Evolutionary conservation across 179 eudicot species (phyloP), one percentile per base, ranked within the genome.

Genomic region (Carnegiea gigantea): DNA sequence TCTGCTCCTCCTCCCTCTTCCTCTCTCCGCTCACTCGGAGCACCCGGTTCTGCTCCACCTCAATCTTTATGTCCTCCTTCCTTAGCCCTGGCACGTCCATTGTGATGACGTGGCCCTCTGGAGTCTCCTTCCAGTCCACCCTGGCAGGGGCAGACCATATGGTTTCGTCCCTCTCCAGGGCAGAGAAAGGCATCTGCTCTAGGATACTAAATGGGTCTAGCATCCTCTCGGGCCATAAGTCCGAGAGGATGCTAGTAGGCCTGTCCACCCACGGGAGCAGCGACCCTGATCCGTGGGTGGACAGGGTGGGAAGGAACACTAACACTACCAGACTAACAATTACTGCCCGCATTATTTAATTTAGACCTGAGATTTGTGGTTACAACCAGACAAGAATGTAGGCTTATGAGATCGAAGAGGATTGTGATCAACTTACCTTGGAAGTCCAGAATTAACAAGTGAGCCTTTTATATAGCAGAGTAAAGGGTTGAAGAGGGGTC

Each of bases 61-160:
- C 84, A 8, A 86, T 81, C 76, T 83, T 83, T 21, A 86, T 23
- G 14, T 78, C 82, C 21, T 86, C 88, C 78, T 83, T 86, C 44
- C 15, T 81, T 46, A 86, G 28, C 70, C 88, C 88, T 1, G 88
- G 86, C 0, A 86, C 79, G 23, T 86, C 86, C 53, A 84, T 46
- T 4, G 46, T 43, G 77, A 86, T 81, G 36, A 79, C 81, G 78
- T 86, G 88, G 1, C 84, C 85, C n/a, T 86, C 86, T 0, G 83
- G 73, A 0, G 86, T 84, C 81, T 86, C 88, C 79, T 86, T 86
- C 88, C 88, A 84, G 59, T 86, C 88, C 38, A 84, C 86, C 77
- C 72, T 83, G 1, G 86, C 86, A 1, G 85, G 83, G 46, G 71
- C 18, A 0, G 83, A 14, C 36, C 74, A 67, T 12, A 80, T 26